These are phyloP conservation scores for Cytospora piceicola DNA, from an alignment of 2,329 filamentous ascomycete species.

Conservation along the genomic window DNA sequence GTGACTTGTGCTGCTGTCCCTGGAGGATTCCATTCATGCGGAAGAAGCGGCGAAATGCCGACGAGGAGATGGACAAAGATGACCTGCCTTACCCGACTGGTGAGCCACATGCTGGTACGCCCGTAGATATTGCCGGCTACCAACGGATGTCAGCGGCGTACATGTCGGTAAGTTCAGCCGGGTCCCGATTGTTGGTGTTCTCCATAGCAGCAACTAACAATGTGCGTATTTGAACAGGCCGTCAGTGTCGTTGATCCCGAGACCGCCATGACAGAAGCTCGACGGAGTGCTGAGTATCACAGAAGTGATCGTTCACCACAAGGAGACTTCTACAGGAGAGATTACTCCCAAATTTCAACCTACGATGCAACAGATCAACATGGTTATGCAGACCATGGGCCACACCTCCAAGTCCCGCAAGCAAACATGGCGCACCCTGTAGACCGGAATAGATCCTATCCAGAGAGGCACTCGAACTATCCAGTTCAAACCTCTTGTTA, in stretches of 20 bases:
- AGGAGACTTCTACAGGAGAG: background rate
- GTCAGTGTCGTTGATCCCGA: conserved; percentile 13
- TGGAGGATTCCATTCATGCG: conserved; percentile 28
- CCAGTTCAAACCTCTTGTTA: background rate
- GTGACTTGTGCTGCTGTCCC: conserved; percentile 27
- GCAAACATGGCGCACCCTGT: background rate
- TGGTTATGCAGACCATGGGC: background rate
- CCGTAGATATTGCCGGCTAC: conserved; percentile 4
- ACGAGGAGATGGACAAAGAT: conserved; percentile 26
- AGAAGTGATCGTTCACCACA: conserved; percentile 5
- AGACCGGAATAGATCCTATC: conserved; percentile 4
- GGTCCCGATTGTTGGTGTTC: too few relatives aligned
- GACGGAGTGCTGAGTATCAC: conserved; percentile 7
- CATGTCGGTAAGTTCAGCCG: conserved; percentile 23
- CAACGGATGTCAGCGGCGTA: conserved; percentile 8
- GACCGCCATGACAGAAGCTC: background rate
- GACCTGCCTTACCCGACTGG: conserved; percentile 21
- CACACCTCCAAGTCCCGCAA: background rate
- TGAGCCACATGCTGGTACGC: conserved; percentile 12
- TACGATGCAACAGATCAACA: background rate
- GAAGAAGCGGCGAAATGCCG: conserved; percentile 25
- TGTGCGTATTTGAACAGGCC: conserved; percentile 7
- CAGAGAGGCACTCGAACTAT: conserved; percentile 1
- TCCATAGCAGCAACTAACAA: background rate
- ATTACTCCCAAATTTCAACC: background rate